A percentile compares a stretch with the other conserved stretches of the same genome.
These are phyloP conservation scores for Xylaria sp. DNA, from an alignment of 2,329 filamentous ascomycete species.

Conservation along the genomic window DNA sequence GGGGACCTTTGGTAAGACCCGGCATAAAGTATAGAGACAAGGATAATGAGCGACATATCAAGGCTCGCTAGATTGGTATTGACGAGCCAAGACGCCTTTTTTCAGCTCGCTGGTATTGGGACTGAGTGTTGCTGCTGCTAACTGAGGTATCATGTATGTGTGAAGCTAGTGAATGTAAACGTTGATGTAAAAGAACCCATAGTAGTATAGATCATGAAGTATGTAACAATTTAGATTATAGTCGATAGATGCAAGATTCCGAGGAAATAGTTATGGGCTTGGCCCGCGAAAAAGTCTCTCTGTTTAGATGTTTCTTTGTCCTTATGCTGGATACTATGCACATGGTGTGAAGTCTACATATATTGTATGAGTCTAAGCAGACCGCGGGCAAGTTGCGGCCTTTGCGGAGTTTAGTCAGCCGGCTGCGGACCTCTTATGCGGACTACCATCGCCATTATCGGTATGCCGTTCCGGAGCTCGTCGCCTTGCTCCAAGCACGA, in stretches of 20 bases:
- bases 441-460: not conserved
- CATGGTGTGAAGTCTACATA: not conserved
- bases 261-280: not conserved
- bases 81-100: not conserved
- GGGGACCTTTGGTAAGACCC: constrained; percentile 4
- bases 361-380: not conserved
- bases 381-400: not conserved
- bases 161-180: not conserved
- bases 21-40: not conserved
- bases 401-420: constrained; percentile 34
- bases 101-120: not conserved
- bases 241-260: not conserved
- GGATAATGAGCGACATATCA: not conserved
- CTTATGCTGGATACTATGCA: not conserved
- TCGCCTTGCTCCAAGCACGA: not conserved
- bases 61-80: not conserved
- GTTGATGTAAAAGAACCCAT: not conserved
- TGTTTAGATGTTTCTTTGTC: not conserved
- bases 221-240: not conserved
- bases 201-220: not conserved
- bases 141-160: not conserved
- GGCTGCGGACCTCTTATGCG: constrained; percentile 39
- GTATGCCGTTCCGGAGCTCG: not conserved
- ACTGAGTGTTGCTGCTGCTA: not conserved
- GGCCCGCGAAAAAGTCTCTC: not conserved